Evolutionary conservation across 257 asterid genomes (phyloP).

Genomic region (Vinca minor): DNA sequence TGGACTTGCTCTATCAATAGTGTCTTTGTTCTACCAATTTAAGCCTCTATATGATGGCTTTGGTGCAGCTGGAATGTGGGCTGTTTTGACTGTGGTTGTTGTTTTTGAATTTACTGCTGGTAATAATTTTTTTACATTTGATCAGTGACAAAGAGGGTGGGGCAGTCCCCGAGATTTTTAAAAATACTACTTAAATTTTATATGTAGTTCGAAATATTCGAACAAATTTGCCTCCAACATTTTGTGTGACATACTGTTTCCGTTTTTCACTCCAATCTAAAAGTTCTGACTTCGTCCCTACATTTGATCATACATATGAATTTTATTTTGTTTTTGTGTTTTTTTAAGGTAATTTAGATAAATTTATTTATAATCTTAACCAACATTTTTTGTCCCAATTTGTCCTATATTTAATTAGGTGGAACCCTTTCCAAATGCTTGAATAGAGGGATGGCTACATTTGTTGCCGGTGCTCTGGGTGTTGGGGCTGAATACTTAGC

Average conservation of each 20-base stretch:
- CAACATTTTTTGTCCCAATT: background rate
- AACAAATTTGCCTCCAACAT: too few species aligned
- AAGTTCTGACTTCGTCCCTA: too few species aligned
- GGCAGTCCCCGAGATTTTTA: too few species aligned
- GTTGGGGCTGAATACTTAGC: constrained; percentile 73
- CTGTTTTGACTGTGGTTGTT: constrained; percentile 34
- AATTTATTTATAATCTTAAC: background rate
- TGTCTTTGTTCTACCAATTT: constrained; percentile 30
- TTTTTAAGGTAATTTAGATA: too few species aligned
- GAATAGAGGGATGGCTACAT: constrained; percentile 65
- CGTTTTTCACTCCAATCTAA: too few species aligned
- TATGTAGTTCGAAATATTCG: too few species aligned
- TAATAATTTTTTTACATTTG: constrained; percentile 5
- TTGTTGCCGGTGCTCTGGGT: constrained; percentile 67
- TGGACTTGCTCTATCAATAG: constrained; percentile 31
- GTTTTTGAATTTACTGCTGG: constrained; percentile 39
- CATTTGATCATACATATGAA: too few species aligned
- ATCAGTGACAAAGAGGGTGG: too few species aligned
- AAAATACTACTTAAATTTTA: too few species aligned
- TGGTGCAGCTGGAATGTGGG: constrained; percentile 37
- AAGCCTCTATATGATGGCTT: constrained; percentile 28
- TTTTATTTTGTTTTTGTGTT: too few species aligned
- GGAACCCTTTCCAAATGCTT: constrained; percentile 61
- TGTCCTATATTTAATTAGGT: constrained; percentile 38
- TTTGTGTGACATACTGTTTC: too few species aligned